These are phyloP conservation scores for Colletotrichum sp. DNA, from an alignment of 2,329 filamentous ascomycete species.

Conservation along the genomic window DNA sequence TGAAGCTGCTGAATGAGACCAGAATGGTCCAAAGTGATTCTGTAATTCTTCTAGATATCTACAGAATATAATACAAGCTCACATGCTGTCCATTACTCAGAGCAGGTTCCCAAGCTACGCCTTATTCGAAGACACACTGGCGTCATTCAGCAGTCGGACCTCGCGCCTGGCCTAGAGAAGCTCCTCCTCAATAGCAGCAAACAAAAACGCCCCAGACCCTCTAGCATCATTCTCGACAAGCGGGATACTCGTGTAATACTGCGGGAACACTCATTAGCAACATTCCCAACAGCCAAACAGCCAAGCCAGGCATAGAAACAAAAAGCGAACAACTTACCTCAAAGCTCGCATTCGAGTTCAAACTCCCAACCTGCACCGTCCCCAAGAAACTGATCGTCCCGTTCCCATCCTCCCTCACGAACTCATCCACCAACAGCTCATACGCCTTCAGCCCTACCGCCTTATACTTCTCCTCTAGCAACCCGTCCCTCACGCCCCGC, in stretches of 20 bases:
- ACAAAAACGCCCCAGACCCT: constrained; percentile 2
- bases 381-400: constrained; percentile 55
- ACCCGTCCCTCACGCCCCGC: constrained; percentile 38
- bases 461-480: constrained; percentile 39
- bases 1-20: neutral
- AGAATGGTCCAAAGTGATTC: rapidly evolving
- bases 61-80: neutral
- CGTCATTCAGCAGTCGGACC: neutral
- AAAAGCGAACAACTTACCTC: constrained; percentile 38
- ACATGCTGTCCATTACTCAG: neutral
- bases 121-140: neutral
- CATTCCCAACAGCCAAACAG: neutral
- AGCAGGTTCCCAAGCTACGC: neutral
- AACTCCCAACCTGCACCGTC: constrained; percentile 56
- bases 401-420: constrained; percentile 50
- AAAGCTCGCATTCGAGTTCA: constrained; percentile 54
- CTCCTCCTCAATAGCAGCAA: constrained; percentile 9
- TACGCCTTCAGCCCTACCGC: constrained; percentile 38
- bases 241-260: constrained; percentile 11
- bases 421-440: constrained; percentile 42
- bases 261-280: neutral
- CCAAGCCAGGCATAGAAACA: neutral
- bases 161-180: neutral
- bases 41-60: neutral
- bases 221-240: constrained; percentile 4